These are phyloP conservation scores for Schizonepeta tenuifolia DNA, from an alignment of 257 asterid genomes.

Conservation along the genomic window DNA sequence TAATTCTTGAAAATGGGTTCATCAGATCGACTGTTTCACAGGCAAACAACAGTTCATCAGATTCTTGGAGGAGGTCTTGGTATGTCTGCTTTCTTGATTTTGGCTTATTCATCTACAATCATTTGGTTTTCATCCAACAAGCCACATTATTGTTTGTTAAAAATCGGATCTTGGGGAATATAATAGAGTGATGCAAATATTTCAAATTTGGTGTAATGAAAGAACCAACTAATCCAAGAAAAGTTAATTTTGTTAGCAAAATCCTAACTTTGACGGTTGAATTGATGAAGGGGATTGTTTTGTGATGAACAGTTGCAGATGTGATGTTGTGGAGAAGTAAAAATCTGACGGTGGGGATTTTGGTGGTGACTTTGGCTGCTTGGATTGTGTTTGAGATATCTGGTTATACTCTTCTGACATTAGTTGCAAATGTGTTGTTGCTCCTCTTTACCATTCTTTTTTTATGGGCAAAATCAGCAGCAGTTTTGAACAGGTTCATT, in stretches of 20 bases:
- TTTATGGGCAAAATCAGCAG: conserved; percentile 92
- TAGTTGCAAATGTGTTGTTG: conserved; percentile 70
- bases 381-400: conserved; percentile 91
- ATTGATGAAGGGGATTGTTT: conserved; percentile 3
- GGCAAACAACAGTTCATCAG: conserved; percentile 73
- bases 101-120: neutral
- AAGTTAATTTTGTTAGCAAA: neutral
- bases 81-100: conserved; percentile 40
- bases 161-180: conserved; percentile 14
- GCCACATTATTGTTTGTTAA: neutral
- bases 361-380: conserved; percentile 57
- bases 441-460: conserved; percentile 80
- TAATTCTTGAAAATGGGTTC: conserved; percentile 60
- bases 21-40: conserved; percentile 61
- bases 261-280: conserved; percentile 22
- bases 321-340: conserved; percentile 78
- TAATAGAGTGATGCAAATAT: neutral
- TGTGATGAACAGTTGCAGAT: conserved; percentile 72
- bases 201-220: neutral
- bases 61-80: conserved; percentile 87
- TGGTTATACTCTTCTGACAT: conserved; percentile 70
- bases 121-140: neutral
- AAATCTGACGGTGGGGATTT: conserved; percentile 55
- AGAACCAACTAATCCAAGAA: conserved; percentile 14
- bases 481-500: conserved; percentile 69